A percentile compares a stretch with the other conserved stretches of the same genome.
phyloP scores from a whole-genome alignment of 2,329 filamentous ascomycete species.

The Trichoderma afroharzianum region DNA sequence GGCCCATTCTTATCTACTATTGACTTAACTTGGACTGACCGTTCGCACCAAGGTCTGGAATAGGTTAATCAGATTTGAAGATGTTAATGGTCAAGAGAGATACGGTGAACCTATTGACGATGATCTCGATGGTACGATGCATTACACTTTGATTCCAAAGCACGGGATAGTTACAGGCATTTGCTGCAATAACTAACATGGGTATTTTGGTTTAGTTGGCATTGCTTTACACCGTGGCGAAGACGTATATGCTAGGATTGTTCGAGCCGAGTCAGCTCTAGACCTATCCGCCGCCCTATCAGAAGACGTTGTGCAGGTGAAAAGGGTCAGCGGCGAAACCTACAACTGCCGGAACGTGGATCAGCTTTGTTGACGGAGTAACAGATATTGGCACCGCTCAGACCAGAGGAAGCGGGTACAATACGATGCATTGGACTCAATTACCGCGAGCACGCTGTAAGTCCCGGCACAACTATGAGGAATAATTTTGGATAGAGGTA shows the following conservation, averaged over 20 bases:
- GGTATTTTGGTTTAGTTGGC: neutral
- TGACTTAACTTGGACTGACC: neutral
- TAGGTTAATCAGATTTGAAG: conserved; percentile 7
- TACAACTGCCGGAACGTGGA: neutral
- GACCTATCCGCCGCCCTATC: conserved; percentile 3
- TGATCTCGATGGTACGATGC: neutral
- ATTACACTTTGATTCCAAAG: conserved; percentile 1
- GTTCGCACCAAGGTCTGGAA: neutral
- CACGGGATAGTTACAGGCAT: neutral
- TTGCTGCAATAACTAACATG: neutral
- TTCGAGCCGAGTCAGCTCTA: neutral
- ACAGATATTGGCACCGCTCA: neutral
- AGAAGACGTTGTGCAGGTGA: neutral
- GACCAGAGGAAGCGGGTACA: conserved; percentile 3
- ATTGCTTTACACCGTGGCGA: conserved; percentile 10
- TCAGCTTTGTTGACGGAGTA: neutral
- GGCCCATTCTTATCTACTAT: neutral
- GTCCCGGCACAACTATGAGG: neutral
- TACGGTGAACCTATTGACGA: conserved; percentile 5
- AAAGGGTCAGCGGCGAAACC: neutral
- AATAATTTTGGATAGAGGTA: neutral
- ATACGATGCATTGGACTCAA: conserved; percentile 11
- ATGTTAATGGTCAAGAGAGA: neutral
- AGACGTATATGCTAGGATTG: conserved; percentile 5
- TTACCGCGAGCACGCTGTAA: conserved; percentile 6